Evolutionary conservation across 441 rosid genomes (phyloP).

Genomic region (Manihot esculenta): DNA sequence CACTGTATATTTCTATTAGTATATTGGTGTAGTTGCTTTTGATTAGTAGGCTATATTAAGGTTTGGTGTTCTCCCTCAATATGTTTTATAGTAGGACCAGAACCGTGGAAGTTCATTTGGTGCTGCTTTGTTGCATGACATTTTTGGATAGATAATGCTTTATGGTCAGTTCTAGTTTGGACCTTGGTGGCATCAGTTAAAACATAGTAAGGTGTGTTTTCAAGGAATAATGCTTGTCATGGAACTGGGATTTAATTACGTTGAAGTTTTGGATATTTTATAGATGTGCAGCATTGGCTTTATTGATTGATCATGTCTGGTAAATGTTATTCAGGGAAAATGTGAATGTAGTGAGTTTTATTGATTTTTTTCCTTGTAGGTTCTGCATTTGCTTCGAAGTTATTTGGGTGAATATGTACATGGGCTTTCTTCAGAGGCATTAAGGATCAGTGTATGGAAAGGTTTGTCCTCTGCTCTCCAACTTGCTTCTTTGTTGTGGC

Average conservation of each 20-base stretch:
- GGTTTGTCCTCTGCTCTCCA: slow-evolving; percentile 42
- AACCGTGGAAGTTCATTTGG: not conserved
- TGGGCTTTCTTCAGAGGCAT: slow-evolving; percentile 89
- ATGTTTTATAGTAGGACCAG: not conserved
- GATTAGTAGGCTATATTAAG: not conserved
- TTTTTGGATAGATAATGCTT: not conserved
- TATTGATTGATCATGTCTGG: slow-evolving; percentile 3
- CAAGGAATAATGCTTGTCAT: not conserved
- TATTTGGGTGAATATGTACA: slow-evolving; percentile 97
- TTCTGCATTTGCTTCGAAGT: slow-evolving; percentile 91
- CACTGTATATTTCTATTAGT: not conserved
- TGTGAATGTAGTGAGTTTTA: not conserved
- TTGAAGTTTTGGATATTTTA: not conserved
- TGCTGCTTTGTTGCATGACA: not conserved
- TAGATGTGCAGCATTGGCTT: slow-evolving; percentile 1
- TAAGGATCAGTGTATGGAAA: slow-evolving; percentile 98
- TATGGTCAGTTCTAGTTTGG: not conserved
- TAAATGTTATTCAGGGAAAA: not conserved
- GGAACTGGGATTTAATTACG: not conserved
- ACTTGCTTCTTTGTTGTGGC: slow-evolving; percentile 1
- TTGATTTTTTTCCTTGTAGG: slow-evolving; percentile 43
- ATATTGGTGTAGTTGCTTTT: not conserved
- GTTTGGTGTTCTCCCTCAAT: not conserved
- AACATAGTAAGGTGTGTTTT: not conserved
- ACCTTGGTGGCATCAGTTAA: not conserved